A percentile compares a stretch with the other conserved stretches of the same genome.
Evolutionary conservation across 768 basidiomycete genomes (phyloP).

Genomic region (Kwoniella sp.): DNA sequence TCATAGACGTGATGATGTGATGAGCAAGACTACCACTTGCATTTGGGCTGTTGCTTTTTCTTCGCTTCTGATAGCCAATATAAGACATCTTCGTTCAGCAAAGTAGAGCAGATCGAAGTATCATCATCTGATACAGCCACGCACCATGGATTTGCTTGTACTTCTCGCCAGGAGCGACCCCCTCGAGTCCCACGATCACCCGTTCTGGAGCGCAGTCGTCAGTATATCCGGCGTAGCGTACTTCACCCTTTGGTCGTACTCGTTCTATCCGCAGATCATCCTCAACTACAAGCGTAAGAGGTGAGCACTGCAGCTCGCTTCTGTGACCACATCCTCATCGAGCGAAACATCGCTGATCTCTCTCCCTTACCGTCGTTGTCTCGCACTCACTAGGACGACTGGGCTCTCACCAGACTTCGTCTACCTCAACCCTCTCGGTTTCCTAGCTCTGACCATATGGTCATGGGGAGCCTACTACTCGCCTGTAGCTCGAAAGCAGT

Average conservation of each 20-base stretch:
- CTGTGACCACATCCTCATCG: not conserved
- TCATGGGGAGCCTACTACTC: constrained; percentile 53
- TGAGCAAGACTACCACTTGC: no score
- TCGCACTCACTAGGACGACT: constrained; percentile 52
- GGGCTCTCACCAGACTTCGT: constrained; percentile 58
- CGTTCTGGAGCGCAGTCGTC: constrained; percentile 23
- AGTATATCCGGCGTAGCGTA: constrained; percentile 46
- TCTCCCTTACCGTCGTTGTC: no score
- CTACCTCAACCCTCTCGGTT: constrained; percentile 58
- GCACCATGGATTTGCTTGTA: not conserved
- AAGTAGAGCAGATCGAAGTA: no score
- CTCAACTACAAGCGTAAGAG: constrained; percentile 56
- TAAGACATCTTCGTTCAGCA: no score
- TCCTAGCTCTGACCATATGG: constrained; percentile 55
- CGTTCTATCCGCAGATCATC: constrained; percentile 58
- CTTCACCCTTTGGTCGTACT: constrained; percentile 55
- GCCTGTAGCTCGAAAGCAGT: constrained; percentile 53
- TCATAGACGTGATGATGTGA: not conserved
- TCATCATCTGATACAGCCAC: not conserved
- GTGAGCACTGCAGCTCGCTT: constrained; percentile 38
- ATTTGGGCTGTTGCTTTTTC: not conserved
- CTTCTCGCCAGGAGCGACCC: not conserved
- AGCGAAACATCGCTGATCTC: not conserved
- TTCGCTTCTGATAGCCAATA: no score
- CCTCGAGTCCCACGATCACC: not conserved